Percentiles rank a stretch among this genome's conserved stretches.
These are phyloP conservation scores for Cystofilobasidium ferigula DNA, from an alignment of 768 basidiomycete genomes.

Conservation along the genomic window DNA sequence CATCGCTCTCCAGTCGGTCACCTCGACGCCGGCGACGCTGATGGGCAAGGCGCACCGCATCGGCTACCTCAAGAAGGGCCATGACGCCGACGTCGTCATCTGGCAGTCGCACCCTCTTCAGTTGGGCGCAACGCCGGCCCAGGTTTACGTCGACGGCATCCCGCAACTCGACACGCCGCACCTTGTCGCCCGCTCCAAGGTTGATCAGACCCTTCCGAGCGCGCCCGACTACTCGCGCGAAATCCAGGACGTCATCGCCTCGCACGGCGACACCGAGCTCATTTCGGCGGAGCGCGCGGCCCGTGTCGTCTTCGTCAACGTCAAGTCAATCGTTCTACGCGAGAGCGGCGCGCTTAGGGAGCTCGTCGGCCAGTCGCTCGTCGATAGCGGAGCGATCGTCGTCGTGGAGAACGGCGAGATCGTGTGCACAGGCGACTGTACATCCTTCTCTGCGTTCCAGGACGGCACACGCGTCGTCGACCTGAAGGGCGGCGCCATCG, in stretches of 20 bases:
- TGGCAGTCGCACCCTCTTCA: constrained; percentile 55
- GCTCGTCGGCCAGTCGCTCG: neutral
- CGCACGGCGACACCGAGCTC: constrained; percentile 29
- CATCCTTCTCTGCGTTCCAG: neutral
- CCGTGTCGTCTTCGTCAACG: constrained; percentile 55
- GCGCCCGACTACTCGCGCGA: constrained; percentile 65
- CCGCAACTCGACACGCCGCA: constrained; percentile 43
- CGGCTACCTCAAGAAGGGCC: constrained; percentile 58
- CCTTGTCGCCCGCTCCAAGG: constrained; percentile 29
- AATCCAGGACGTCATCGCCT: constrained; percentile 46
- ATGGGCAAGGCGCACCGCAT: constrained; percentile 65
- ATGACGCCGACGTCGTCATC: constrained; percentile 63
- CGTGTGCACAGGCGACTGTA: constrained; percentile 42
- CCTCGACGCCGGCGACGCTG: constrained; percentile 58
- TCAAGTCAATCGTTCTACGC: constrained; percentile 45
- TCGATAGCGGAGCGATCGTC: constrained; percentile 40
- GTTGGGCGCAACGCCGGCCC: constrained; percentile 64
- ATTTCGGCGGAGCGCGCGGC: constrained; percentile 19
- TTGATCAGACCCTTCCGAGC: constrained; percentile 48
- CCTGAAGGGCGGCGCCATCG: constrained; percentile 50
- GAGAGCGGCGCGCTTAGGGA: constrained; percentile 33
- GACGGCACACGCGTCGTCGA: constrained; percentile 37
- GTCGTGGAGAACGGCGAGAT: constrained; percentile 50
- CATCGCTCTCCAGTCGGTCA: constrained; percentile 33
- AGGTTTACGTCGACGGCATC: constrained; percentile 79